Evolutionary conservation across 805 yeast species (phyloP), one percentile per base, ranked within the genome.

Genomic region (Saccharomycopsis malanga): DNA sequence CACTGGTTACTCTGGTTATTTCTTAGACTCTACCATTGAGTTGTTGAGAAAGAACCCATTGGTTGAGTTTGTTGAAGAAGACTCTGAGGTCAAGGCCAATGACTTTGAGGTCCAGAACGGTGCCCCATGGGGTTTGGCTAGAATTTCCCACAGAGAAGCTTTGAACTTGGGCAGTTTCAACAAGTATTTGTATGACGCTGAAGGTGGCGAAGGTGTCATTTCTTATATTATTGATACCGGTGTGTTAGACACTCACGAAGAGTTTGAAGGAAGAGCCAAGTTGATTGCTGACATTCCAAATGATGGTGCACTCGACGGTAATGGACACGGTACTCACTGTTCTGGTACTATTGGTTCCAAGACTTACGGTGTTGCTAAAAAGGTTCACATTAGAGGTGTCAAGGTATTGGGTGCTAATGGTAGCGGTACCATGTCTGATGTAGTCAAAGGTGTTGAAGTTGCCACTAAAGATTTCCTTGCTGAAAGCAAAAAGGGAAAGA

Each of bases 1-100:
- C 61, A 68, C 69, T 52, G 98, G 98, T 55, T 91, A 89, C 71
- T 70, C 89, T 44, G 98, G 96, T 51, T 74, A 72, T 65, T 87
- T 93, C 72, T 74, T 85, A 55, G 81, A 80, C 43, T 77, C 77
- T 45, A 80, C 87, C 46, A 68, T 91, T 49, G 86, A 86, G 48
- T 69, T 81, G 58, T 79, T 93, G 58, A 78, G 88, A 55, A 68
- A 74, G 54, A 77, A 73, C 62, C 84, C 85, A 17, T 57, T 72
- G 38, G 80, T 87, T 38, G 77, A 76, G 43, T 79, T 75, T 61
- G 81, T 80, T 53, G 87, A 80, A 69, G 69, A 68, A 53, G 85
- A 80, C 62, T 71, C 77, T 18, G 62, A 69, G 51, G 85, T 81
- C 47, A 54, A 62, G 53, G 74, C 81, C 50, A 74, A 70, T 58